Evolutionary conservation across 768 basidiomycete species (phyloP).

Genomic region (Cystoderma amianthinum): DNA sequence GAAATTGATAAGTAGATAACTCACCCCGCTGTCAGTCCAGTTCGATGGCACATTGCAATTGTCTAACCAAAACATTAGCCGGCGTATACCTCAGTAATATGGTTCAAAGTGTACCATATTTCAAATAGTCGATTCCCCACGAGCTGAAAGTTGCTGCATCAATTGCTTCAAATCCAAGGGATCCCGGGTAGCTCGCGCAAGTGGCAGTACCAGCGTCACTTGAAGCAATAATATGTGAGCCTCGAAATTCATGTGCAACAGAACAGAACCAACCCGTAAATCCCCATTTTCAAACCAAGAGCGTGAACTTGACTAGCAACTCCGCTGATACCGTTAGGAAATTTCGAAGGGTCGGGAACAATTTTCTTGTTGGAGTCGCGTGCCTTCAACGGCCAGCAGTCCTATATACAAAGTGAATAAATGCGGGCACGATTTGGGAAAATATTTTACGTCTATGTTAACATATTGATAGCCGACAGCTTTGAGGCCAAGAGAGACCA

Average conservation of each 20-base stretch:
- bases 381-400: conserved; percentile 37
- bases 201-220: conserved; percentile 48
- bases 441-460: conserved; percentile 45
- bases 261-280: conserved; percentile 31
- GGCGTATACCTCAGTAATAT: too few species aligned
- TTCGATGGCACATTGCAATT: conserved; percentile 49
- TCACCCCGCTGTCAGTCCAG: conserved; percentile 36
- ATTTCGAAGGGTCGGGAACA: conserved; percentile 43
- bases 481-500: conserved; percentile 39
- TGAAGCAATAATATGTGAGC: conserved; percentile 8
- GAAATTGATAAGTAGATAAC: conserved; percentile 5
- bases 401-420: conserved; percentile 19
- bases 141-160: conserved; percentile 45
- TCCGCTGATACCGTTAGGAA: conserved; percentile 42
- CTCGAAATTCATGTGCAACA: not conserved
- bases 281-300: conserved; percentile 42
- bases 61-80: too few species aligned
- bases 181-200: conserved; percentile 51
- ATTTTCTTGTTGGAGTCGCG: conserved; percentile 33
- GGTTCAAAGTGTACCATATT: conserved; percentile 53
- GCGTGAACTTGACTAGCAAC: conserved; percentile 37
- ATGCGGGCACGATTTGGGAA: conserved; percentile 1
- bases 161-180: conserved; percentile 37
- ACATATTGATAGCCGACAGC: conserved; percentile 43
- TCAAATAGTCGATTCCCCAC: conserved; percentile 54